Base-by-base conservation (phyloP, 768 basidiomycete genomes). In the Termitomyces bulborhizus region DNA sequence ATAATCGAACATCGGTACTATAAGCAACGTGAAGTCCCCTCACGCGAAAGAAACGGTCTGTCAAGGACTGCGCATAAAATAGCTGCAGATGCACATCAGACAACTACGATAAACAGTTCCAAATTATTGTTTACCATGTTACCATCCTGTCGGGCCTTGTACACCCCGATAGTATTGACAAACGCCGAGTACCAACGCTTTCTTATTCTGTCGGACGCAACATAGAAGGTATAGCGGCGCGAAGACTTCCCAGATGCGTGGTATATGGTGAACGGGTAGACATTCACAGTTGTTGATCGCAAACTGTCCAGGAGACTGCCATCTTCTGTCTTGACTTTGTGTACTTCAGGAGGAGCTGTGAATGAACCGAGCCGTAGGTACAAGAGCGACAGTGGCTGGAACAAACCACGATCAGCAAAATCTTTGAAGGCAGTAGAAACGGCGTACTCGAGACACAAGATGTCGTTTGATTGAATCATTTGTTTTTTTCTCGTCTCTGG, bases 201-300 rank as follows among this genome's bases (percentile, higher is more conserved):
- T 54, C 91, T 73, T 55, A 76, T 58, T 1, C 71, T 63, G 44
- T 90, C 85, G 12, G 77, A 82, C 16, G 72, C 59, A 0, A 86
- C 84, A 59, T 83, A 89, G 9, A 93, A 71, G 3, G 86, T 93
- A 66, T 92, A 93, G 55, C 84, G 71, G 44, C 90, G 78, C 49
- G 69, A 73, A 16, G 71, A 62, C 50, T 76, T 78, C 50, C 76
- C 77, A 1, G 80, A 76, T 0, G 85, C 83, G 57, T 93, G 90
- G 66, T 82, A 88, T 58, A 93, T 70, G 0, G 83, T 87, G 66
- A 93, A 88, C 1, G 91, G 90, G 64, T 82, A 93, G 63, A 90
- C 69, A 12, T 80, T 68, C 26, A 80, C 74, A 53, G 74, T 73
- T 40, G 78, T 74, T 12, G 74, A 79, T 52, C 79, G 78, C 36